phyloP scores from a whole-genome alignment of 2,329 filamentous ascomycete genomes.

The Pseudocercospora fijiensis region DNA sequence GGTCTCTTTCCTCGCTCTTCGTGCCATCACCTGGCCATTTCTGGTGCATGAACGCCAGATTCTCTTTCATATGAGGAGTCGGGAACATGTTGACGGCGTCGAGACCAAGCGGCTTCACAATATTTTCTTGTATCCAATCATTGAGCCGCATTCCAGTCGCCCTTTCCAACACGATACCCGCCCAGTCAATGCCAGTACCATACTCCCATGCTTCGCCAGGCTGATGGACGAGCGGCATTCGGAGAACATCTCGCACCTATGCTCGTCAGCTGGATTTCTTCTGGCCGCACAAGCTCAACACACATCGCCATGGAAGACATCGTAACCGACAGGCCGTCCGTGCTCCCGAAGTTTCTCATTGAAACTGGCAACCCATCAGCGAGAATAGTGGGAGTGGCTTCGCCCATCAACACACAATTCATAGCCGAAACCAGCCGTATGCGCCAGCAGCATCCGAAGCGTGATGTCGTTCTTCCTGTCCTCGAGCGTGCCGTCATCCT shows the following conservation, averaged over 20 bases:
- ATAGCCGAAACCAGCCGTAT: constrained; percentile 54
- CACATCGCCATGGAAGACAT: constrained; percentile 58
- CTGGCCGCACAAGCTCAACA: constrained; percentile 24
- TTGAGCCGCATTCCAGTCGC: constrained; percentile 45
- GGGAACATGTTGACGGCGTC: constrained; percentile 59
- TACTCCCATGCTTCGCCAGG: constrained; percentile 64
- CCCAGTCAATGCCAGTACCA: constrained; percentile 50
- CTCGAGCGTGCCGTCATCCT: constrained; percentile 43
- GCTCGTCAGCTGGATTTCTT: not conserved
- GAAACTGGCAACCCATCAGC: constrained; percentile 34
- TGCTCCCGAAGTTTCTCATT: constrained; percentile 45
- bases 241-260: constrained; percentile 46
- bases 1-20: constrained; percentile 45
- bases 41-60: constrained; percentile 59
- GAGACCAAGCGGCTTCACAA: constrained; percentile 50
- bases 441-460: constrained; percentile 51
- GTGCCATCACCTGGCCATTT: constrained; percentile 42
- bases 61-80: constrained; percentile 52
- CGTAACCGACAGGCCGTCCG: constrained; percentile 51
- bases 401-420: constrained; percentile 38
- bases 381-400: not conserved
- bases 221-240: constrained; percentile 59
- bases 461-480: constrained; percentile 50
- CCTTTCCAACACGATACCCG: constrained; percentile 50
- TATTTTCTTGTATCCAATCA: constrained; percentile 49